Evolutionary conservation across 139 green algal species (phyloP).

Genomic region (Chlorella sp.): DNA sequence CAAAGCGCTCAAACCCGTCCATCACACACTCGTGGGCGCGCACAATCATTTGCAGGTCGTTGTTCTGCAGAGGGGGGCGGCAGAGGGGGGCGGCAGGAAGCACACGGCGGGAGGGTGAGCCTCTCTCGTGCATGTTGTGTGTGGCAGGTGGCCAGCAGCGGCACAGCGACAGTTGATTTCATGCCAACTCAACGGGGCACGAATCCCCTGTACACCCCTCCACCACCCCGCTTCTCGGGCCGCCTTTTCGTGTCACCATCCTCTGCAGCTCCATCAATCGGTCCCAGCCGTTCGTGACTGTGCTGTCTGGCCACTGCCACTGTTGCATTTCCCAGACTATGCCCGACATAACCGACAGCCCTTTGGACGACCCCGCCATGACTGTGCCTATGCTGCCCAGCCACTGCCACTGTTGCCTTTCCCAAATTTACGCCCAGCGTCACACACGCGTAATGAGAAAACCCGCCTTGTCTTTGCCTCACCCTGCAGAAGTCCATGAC

Average conservation of each 20-base stretch:
- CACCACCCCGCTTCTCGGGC: too few relatives aligned
- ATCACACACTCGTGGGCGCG: slow-evolving; percentile 99
- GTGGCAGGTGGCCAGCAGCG: neutral
- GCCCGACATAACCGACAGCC: too few relatives aligned
- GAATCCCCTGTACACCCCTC: neutral
- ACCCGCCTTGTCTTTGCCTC: neutral
- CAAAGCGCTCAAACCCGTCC: slow-evolving; percentile 99
- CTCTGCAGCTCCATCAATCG: neutral
- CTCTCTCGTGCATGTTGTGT: too few relatives aligned
- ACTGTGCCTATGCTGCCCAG: too few relatives aligned
- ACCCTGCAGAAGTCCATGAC: slow-evolving; percentile 98
- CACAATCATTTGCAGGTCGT: slow-evolving; percentile 99
- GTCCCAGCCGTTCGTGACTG: too few relatives aligned
- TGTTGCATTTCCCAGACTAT: too few relatives aligned
- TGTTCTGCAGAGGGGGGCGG: slow-evolving; percentile 65
- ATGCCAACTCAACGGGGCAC: neutral
- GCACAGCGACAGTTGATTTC: neutral
- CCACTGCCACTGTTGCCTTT: neutral
- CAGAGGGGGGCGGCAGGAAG: neutral
- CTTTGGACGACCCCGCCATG: too few relatives aligned
- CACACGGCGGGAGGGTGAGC: neutral
- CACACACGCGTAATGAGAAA: too few relatives aligned
- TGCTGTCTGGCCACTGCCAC: too few relatives aligned
- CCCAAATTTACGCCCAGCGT: neutral
- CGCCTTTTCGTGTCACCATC: too few relatives aligned